Evolutionary conservation across 1,139 yeast species (phyloP).

Genomic region (Diutina scorzettiae): DNA sequence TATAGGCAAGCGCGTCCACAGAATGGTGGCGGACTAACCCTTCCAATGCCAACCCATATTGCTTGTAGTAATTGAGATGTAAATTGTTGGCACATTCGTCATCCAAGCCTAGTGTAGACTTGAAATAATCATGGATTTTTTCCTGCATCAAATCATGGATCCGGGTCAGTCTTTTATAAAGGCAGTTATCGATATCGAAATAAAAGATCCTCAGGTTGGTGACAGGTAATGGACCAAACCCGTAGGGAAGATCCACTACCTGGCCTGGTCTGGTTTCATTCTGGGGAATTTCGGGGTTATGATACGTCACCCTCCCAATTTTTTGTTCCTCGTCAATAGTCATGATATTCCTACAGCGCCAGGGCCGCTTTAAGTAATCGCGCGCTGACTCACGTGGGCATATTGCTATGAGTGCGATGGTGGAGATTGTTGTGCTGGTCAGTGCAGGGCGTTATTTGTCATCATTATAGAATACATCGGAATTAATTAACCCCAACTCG

Average conservation of each 20-base stretch:
- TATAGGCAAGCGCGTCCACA: constrained; percentile 83
- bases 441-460: no score
- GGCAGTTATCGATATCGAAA: constrained; percentile 88
- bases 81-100: constrained; percentile 69
- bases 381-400: no score
- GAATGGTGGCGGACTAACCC: constrained; percentile 77
- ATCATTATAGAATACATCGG: constrained; percentile 11
- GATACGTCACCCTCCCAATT: not conserved
- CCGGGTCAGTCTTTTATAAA: constrained; percentile 60
- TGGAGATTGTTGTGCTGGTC: no score
- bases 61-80: constrained; percentile 65
- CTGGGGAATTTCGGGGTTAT: constrained; percentile 1
- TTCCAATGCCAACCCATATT: constrained; percentile 87
- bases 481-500: constrained; percentile 10
- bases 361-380: no score
- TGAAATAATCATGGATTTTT: constrained; percentile 74
- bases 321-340: not conserved
- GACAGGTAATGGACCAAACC: constrained; percentile 34
- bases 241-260: constrained; percentile 28
- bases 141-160: constrained; percentile 85
- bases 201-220: constrained; percentile 46
- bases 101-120: constrained; percentile 42
- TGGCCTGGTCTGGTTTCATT: constrained; percentile 17
- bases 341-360: no score
- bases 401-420: no score